Conservation (phyloP, 371 early-diverging fungal species). For the Parasitella parasitica region DNA sequence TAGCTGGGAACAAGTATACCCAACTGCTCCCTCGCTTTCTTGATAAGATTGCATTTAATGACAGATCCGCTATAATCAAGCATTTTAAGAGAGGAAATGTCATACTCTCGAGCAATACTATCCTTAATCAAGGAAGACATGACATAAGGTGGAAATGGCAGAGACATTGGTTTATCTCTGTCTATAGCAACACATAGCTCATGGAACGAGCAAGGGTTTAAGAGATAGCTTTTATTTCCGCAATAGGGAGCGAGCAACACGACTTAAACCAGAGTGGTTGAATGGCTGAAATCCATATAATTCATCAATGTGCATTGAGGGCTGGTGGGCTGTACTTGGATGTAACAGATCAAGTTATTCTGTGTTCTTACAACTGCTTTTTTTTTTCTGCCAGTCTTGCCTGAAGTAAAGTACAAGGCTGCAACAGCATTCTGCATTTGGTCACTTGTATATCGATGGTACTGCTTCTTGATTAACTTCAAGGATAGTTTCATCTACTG, state of each 20-base stretch:
- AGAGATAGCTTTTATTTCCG: slow-evolving; percentile 1
- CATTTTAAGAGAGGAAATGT: slow-evolving; percentile 55
- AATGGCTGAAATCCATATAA: slow-evolving; percentile 14
- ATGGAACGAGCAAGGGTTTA: slow-evolving; percentile 64
- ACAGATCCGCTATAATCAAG: slow-evolving; percentile 74
- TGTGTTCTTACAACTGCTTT: slow-evolving; percentile 20
- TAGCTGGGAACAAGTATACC: slow-evolving; percentile 56
- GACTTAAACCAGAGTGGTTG: not conserved
- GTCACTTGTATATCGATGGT: slow-evolving; percentile 9
- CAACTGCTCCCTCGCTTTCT: slow-evolving; percentile 37
- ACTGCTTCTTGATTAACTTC: not conserved
- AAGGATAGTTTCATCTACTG: slow-evolving; percentile 17
- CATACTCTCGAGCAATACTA: slow-evolving; percentile 54
- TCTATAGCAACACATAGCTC: slow-evolving; percentile 55
- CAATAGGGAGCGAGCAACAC: not conserved
- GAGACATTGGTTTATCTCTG: slow-evolving; percentile 54
- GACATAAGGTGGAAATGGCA: slow-evolving; percentile 70
- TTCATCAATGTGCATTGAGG: not conserved
- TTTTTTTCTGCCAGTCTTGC: slow-evolving; percentile 34
- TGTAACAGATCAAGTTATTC: not conserved
- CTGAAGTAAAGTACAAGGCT: slow-evolving; percentile 29
- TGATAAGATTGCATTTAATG: slow-evolving; percentile 47
- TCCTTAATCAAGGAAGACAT: slow-evolving; percentile 40
- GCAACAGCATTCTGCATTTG: slow-evolving; percentile 10
- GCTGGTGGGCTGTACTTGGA: not conserved